Base-by-base conservation (phyloP, 2,329 filamentous ascomycete genomes). In the Thermomyces lanuginosus region DNA sequence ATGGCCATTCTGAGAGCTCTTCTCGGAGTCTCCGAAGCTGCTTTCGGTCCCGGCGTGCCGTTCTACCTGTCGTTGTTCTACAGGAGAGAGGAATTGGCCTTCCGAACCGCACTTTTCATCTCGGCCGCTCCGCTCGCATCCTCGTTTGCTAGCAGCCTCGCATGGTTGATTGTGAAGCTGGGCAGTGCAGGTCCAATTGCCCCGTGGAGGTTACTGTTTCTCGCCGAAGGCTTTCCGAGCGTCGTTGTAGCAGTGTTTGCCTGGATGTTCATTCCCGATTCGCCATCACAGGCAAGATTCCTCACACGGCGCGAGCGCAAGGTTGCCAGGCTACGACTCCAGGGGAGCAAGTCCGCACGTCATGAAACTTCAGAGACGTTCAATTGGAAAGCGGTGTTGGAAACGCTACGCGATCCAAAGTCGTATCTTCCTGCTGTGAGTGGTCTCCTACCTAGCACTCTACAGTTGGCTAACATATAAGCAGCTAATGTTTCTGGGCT, bases 101-200 rank as follows among this genome's bases (percentile, higher is more conserved):
- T 89, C 34, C 64, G 84, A 19, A 89, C 79, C 0, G 84, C 82
- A 12, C 64, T 92, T 2, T 91, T 92, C 52, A 74, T 93, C 28
- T 83, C 80, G 1, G 84, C 69, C 0, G 67, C 68, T 5, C 68
- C 69, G 1, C 46, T 73, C 17, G 69, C 69, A 17, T 66, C 66
- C 6, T 68, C 64, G 2, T 74, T 89, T 37, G 83, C 83, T 0
- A 80, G 80, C 20, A 75, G 67, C 6, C 60, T 92, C 3, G 82
- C 83, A 5, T 63, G 76, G 73, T 44, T 72, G 12, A 86, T 92
- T 35, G 66, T 83, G 26, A 72, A 69, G 40, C 42, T 82, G 8
- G 79, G 71, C 26, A 56, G 68, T 24, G 44, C 62, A 33, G 60
- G 67, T 1, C 76, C 76, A 9, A 73, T 92, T 26, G 77, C 80